Base-by-base conservation (phyloP, 2,329 filamentous ascomycete species). In the Cryphonectria carpinicola region DNA sequence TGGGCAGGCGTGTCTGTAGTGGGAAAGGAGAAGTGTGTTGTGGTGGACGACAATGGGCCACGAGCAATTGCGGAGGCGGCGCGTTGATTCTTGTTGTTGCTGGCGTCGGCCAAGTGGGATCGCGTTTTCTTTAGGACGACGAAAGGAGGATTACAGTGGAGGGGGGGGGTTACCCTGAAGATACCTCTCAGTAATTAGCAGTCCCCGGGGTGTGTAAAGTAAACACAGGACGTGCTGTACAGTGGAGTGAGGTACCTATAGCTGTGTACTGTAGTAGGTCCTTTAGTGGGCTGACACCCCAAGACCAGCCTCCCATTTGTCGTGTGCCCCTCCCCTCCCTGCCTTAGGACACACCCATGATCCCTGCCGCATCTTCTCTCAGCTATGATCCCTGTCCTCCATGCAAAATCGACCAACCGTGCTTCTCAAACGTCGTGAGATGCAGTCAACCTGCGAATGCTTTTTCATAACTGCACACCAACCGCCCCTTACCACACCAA, bases 101-200 rank as follows among this genome's bases (percentile, higher is more conserved):
- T 46, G 37, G 54, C 25, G 54, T 58, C 28, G 54, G 64, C 41
- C 54, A 39, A n/a, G 43, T 63, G 60, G 67, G 58, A 67, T 66
- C 67, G 67, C 66, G 70, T 65, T 65, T 54, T 28, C 60, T 32
- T 49, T 22, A 19, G 54, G 62, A 62, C 49, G 28, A 72, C 32
- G 32, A 71, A 71, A 71, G 62, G 58, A 70, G 65, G 66, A 67
- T 67, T 61, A 67, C 64, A 13, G 37, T 11, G 37, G 37, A 39
- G 70, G 46, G 49, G 63, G 58, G 64, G 28, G 46, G 17, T 1
- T n/a, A 37, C 58, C 39, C 35, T 58, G 28, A 10, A 8, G 46
- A 3, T 32, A 32, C 32, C 32, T 13, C 41, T 43, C 2, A 17
- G 41, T 49, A 2, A 8, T 49, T n/a, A 10, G 46, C 46, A 49